A percentile compares a stretch with the other conserved stretches of the same genome.
These are phyloP conservation scores for Phytopythium oedochilum DNA, from an alignment of 352 stramenopile species.

Conservation along the genomic window DNA sequence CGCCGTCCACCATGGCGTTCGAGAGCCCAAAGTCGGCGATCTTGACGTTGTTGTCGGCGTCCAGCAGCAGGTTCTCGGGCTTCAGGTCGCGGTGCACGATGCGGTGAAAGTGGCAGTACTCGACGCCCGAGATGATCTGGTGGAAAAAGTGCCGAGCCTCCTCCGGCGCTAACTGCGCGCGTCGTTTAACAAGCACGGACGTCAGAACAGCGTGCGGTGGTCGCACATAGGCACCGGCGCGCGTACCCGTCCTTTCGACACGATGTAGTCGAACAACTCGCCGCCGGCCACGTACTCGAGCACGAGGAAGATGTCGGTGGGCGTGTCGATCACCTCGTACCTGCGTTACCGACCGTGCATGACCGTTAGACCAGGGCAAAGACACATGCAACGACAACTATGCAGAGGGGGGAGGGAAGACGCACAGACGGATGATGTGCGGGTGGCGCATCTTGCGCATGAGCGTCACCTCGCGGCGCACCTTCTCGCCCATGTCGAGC, in stretches of 20 bases:
- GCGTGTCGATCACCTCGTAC: slow-evolving; percentile 98
- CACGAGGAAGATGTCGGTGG: slow-evolving; percentile 97
- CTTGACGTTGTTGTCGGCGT: slow-evolving; percentile 99
- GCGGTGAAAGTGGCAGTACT: slow-evolving; percentile 99
- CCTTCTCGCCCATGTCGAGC: slow-evolving; percentile 99
- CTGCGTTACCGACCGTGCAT: slow-evolving; percentile 15
- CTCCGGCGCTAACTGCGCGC: slow-evolving; percentile 87
- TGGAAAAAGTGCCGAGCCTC: slow-evolving; percentile 99
- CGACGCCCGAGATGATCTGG: slow-evolving; percentile 96
- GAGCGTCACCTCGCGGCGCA: slow-evolving; percentile 99
- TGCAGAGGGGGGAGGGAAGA: neutral
- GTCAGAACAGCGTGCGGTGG: neutral
- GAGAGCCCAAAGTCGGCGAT: slow-evolving; percentile 99
- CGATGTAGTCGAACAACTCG: slow-evolving; percentile 99
- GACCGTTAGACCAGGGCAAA: neutral
- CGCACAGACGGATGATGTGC: slow-evolving; percentile 99
- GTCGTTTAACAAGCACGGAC: neutral
- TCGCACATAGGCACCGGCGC: neutral
- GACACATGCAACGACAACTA: neutral
- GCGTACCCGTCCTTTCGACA: slow-evolving; percentile 91
- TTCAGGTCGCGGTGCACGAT: slow-evolving; percentile 99
- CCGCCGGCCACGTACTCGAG: slow-evolving; percentile 93
- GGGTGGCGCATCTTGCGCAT: slow-evolving; percentile 98
- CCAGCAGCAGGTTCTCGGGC: slow-evolving; percentile 96
- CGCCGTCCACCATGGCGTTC: slow-evolving; percentile 98